Base-by-base conservation (phyloP, 2,329 filamentous ascomycete species). In the Tricladium varicosporioides region DNA sequence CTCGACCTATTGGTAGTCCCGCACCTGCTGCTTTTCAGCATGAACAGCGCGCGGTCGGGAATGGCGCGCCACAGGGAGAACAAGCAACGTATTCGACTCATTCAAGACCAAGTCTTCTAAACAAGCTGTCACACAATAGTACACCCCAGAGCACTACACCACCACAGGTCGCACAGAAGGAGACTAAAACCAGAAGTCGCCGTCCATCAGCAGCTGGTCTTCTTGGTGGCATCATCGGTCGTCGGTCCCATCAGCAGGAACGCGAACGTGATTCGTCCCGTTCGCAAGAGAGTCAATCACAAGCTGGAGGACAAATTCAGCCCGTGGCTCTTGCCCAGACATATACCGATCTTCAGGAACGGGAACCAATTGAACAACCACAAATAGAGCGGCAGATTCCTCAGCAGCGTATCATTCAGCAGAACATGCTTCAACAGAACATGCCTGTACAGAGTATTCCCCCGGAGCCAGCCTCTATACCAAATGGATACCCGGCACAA, bases 161-260 rank as follows among this genome's bases (percentile, higher is more conserved):
- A 49, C 31, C 51, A 16, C 32, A 47, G 7, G 22, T 22, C n/a
- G n/a, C 51, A 13, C 54, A 51, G n/a, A 53, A 51, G 45, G 55
- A 54, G 4, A 60, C 40, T 48, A 60, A 60, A n/a, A 59, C 46
- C 10, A 64, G 57, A 48, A 51, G 51, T 36, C 62, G 67, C 16
- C 58, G 62, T 15, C 43, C 67, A 18, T 69, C 68, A 36, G 61
- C 57, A 36, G 49, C 65, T 16, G 60, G 62, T 8, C 53, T 70
- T 16, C 54, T 70, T 14, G 62, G 59, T 50, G 61, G 65, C 5
- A 53, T 70, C 10, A 64, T 67, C 16, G 64, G 63, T 9, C 56
- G 62, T 8, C 59, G 55, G 42, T 54, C 59, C 5, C 32, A 63
- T 2, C 60, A 63, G 36, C 50, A 59, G 14, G 61, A 69, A 5